Percentiles rank a stretch among this genome's conserved stretches.
phyloP scores from a whole-genome alignment of 2,329 filamentous ascomycete species.

The Thermochaetoides dissita region DNA sequence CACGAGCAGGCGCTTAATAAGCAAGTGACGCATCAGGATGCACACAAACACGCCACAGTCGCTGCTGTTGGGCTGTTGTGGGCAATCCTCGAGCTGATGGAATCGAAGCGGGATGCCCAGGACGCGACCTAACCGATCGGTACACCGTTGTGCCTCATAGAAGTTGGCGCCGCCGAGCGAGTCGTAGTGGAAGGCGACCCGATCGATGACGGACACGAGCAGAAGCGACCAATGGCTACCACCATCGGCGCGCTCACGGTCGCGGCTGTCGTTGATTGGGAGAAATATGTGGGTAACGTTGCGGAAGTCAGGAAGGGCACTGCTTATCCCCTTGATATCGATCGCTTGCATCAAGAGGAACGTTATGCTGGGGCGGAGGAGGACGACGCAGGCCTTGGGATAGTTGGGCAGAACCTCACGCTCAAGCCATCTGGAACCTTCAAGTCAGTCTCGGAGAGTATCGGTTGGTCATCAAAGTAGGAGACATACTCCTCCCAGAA shows the following conservation, averaged over 20 bases:
- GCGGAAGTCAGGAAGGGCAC: conserved; percentile 67
- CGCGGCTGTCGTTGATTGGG: conserved; percentile 79
- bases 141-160: conserved; percentile 55
- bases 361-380: conserved; percentile 84
- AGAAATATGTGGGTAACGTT: conserved; percentile 85
- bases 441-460: background rate
- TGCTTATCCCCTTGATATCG: conserved; percentile 39
- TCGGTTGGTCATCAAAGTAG: conserved; percentile 1
- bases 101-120: conserved; percentile 57
- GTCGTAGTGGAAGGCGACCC: conserved; percentile 94
- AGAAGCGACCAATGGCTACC: conserved; percentile 92
- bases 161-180: conserved; percentile 65
- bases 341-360: conserved; percentile 73
- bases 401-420: conserved; percentile 70
- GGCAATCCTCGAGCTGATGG: conserved; percentile 69
- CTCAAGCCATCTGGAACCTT: conserved; percentile 55
- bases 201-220: conserved; percentile 75
- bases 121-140: conserved; percentile 54
- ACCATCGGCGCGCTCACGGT: conserved; percentile 65
- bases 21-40: conserved; percentile 83
- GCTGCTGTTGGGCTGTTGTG: conserved; percentile 80
- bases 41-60: conserved; percentile 97
- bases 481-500: conserved; percentile 85
- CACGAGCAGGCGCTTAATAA: conserved; percentile 67
- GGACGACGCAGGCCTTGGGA: conserved; percentile 71